These are phyloP conservation scores for Phlebopus sp. DNA, from an alignment of 1,284 basidiomycete species.

Conservation along the genomic window DNA sequence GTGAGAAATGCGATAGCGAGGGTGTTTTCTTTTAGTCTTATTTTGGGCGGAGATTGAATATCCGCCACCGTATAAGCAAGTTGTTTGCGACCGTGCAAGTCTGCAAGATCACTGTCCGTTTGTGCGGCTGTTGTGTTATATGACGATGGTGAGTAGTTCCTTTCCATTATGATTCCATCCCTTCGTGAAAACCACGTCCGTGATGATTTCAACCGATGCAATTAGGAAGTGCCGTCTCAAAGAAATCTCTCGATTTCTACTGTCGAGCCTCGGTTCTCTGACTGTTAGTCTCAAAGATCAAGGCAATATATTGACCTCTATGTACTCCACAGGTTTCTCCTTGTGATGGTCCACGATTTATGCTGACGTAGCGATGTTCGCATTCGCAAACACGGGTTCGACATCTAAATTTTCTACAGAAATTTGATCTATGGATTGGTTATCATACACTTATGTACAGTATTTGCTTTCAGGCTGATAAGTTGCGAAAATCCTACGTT, in stretches of 20 bases:
- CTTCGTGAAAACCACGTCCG: conserved; percentile 13
- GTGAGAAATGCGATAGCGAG: conserved; percentile 30
- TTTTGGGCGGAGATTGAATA: conserved; percentile 31
- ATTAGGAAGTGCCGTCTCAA: conserved; percentile 71
- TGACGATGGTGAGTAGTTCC: conserved; percentile 20
- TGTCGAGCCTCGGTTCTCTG: conserved; percentile 66
- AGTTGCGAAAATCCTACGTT: not conserved
- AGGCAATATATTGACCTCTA: conserved; percentile 11
- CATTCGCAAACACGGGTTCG: too few relatives aligned
- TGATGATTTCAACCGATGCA: conserved; percentile 54
- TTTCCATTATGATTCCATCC: conserved; percentile 3
- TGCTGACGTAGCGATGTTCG: too few relatives aligned
- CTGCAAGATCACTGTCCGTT: too few relatives aligned
- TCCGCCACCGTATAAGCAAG: conserved; percentile 2
- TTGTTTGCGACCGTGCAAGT: too few relatives aligned
- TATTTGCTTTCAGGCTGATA: too few relatives aligned
- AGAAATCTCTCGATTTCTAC: conserved; percentile 32
- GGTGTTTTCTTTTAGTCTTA: conserved; percentile 26
- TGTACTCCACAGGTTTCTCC: conserved; percentile 3
- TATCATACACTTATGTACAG: too few relatives aligned
- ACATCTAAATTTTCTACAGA: too few relatives aligned
- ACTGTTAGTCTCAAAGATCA: conserved; percentile 23
- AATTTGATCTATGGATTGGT: too few relatives aligned
- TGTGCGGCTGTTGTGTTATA: not conserved
- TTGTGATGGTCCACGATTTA: too few relatives aligned